These are phyloP conservation scores for Tylopilus sp. DNA, from an alignment of 768 basidiomycete genomes.

Conservation along the genomic window DNA sequence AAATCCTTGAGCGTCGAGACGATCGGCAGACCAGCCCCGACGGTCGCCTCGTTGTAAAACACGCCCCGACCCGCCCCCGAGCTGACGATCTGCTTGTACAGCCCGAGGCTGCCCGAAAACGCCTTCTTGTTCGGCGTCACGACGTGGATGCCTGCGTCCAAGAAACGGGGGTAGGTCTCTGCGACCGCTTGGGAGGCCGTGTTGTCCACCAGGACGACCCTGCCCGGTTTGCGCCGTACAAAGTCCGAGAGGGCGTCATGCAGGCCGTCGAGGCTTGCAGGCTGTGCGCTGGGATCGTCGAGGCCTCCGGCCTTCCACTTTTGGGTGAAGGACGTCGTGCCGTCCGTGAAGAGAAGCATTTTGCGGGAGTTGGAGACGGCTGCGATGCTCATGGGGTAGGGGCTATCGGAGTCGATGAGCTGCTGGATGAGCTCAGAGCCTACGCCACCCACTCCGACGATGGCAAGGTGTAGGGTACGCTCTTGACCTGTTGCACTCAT, in stretches of 20 bases:
- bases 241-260: slow-evolving; percentile 43
- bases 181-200: slow-evolving; percentile 86
- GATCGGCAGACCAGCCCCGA: slow-evolving; percentile 93
- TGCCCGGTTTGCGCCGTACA: slow-evolving; percentile 40
- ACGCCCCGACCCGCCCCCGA: slow-evolving; percentile 42
- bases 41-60: slow-evolving; percentile 85
- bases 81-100: slow-evolving; percentile 71
- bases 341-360: slow-evolving; percentile 51
- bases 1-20: slow-evolving; percentile 90
- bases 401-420: slow-evolving; percentile 52
- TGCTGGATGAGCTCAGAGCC: slow-evolving; percentile 86
- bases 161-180: slow-evolving; percentile 72
- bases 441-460: slow-evolving; percentile 91
- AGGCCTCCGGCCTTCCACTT: slow-evolving; percentile 49
- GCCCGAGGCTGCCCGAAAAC: slow-evolving; percentile 63
- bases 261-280: slow-evolving; percentile 37
- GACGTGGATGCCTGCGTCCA: slow-evolving; percentile 76
- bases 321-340: slow-evolving; percentile 37
- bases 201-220: slow-evolving; percentile 83
- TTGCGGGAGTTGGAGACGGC: slow-evolving; percentile 67
- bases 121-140: slow-evolving; percentile 99
- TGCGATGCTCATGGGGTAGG: slow-evolving; percentile 60
- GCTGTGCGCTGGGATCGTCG: slow-evolving; percentile 34
- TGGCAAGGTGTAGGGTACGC: slow-evolving; percentile 54
- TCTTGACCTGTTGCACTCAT: slow-evolving; percentile 19